These are phyloP conservation scores for Remersonia thermophila DNA, from an alignment of 2,329 filamentous ascomycete species.

Conservation along the genomic window DNA sequence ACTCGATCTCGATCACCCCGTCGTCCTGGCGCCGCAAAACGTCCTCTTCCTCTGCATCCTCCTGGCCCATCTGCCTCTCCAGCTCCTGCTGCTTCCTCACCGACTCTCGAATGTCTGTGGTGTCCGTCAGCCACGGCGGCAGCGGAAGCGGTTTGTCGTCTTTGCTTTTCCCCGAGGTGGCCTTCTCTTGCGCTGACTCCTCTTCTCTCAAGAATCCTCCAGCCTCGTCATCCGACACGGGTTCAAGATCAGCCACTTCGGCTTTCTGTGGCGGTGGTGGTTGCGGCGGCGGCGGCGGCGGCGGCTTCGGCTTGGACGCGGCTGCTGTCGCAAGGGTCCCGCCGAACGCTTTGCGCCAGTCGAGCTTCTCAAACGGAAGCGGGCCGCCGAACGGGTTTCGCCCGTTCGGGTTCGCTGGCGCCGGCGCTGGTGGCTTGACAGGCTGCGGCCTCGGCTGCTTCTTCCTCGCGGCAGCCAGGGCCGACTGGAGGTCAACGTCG, in stretches of 20 bases:
- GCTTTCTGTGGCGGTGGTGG: slow-evolving; percentile 5
- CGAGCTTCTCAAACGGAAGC: slow-evolving; percentile 80
- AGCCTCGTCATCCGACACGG: slow-evolving; percentile 36
- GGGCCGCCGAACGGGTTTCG: slow-evolving; percentile 63
- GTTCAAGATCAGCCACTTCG: slow-evolving; percentile 18
- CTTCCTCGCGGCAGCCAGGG: slow-evolving; percentile 59
- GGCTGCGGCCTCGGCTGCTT: slow-evolving; percentile 34
- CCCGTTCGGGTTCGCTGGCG: slow-evolving; percentile 35
- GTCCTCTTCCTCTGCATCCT: slow-evolving; percentile 47
- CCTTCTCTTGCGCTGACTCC: slow-evolving; percentile 22
- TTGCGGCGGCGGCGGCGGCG: slow-evolving; percentile 2
- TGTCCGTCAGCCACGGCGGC: slow-evolving; percentile 62
- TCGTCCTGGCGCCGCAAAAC: slow-evolving; percentile 35
- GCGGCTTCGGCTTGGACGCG: slow-evolving; percentile 20
- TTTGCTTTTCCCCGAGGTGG: slow-evolving; percentile 21
- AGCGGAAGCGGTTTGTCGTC: slow-evolving; percentile 44
- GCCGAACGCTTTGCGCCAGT: slow-evolving; percentile 52
- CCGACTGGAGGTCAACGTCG: slow-evolving; percentile 68
- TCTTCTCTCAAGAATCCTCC: slow-evolving; percentile 50
- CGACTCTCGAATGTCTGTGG: slow-evolving; percentile 53
- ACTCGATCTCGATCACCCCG: slow-evolving; percentile 49
- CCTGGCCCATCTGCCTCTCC: slow-evolving; percentile 50
- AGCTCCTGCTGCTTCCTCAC: slow-evolving; percentile 45
- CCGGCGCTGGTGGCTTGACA: slow-evolving; percentile 19
- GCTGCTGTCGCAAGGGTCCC: slow-evolving; percentile 10